Evolutionary conservation across 2,329 filamentous ascomycete species (phyloP).

Genomic region (Drechslerella coelobrocha): DNA sequence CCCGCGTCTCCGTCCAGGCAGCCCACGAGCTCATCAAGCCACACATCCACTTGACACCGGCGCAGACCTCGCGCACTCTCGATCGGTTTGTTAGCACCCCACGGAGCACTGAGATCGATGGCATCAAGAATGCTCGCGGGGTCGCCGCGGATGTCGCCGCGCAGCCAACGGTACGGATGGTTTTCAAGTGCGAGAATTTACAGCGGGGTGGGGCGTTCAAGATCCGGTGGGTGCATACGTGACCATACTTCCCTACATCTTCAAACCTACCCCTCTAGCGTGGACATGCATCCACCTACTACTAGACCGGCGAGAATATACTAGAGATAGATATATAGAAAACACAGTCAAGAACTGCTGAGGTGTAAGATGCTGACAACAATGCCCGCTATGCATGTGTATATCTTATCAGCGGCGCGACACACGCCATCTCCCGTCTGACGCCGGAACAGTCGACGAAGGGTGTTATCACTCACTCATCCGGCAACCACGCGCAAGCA

Average conservation of each 20-base stretch:
- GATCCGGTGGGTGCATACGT: slow-evolving; percentile 78
- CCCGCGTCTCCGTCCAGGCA: slow-evolving; percentile 71
- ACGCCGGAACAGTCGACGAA: slow-evolving; percentile 12
- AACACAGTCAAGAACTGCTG: no score
- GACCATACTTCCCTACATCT: slow-evolving; percentile 67
- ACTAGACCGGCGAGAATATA: no score
- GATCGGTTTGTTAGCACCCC: slow-evolving; percentile 76
- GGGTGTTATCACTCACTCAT: slow-evolving; percentile 49
- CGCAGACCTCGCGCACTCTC: slow-evolving; percentile 79
- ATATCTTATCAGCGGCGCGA: slow-evolving; percentile 26
- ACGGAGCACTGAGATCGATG: slow-evolving; percentile 65
- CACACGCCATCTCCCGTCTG: slow-evolving; percentile 23
- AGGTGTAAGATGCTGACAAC: no score
- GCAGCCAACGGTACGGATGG: slow-evolving; percentile 72
- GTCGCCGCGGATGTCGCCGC: slow-evolving; percentile 66
- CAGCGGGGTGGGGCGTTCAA: slow-evolving; percentile 95
- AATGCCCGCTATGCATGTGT: no score
- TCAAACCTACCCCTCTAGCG: not conserved
- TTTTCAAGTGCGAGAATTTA: slow-evolving; percentile 95
- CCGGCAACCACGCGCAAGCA: slow-evolving; percentile 94
- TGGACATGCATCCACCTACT: no score
- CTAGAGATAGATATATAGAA: slow-evolving; percentile 54
- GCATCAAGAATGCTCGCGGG: slow-evolving; percentile 61
- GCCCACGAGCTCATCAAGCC: slow-evolving; percentile 76
- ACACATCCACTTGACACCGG: slow-evolving; percentile 82